Percentiles rank a stretch among this genome's conserved stretches.
Conservation (phyloP, 352 stramenopile genomes). For the Globisporangium cederbergense region DNA sequence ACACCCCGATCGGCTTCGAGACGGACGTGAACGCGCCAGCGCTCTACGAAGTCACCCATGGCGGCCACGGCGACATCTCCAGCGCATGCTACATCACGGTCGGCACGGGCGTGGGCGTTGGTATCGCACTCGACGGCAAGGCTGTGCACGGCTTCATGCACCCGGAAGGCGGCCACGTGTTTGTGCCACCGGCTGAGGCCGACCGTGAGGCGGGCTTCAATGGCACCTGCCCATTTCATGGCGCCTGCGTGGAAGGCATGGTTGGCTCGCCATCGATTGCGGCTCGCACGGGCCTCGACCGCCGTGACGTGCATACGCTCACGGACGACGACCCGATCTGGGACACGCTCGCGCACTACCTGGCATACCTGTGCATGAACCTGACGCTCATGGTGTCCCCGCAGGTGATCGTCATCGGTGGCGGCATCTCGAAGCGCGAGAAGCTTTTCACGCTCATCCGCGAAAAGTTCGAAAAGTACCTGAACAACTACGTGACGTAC, state of each 20-base stretch:
- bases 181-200: conserved; percentile 59
- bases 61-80: conserved; percentile 69
- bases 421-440: conserved; percentile 91
- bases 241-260: conserved; percentile 92
- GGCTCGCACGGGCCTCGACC: conserved; percentile 77
- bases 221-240: conserved; percentile 88
- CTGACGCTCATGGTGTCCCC: conserved; percentile 91
- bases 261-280: conserved; percentile 88
- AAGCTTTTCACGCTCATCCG: conserved; percentile 83
- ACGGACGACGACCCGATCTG: conserved; percentile 89
- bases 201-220: conserved; percentile 79
- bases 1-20: conserved; percentile 89
- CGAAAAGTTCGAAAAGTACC: conserved; percentile 68
- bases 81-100: conserved; percentile 95
- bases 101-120: conserved; percentile 95
- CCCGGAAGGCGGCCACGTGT: conserved; percentile 89
- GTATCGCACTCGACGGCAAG: conserved; percentile 89
- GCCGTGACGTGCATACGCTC: conserved; percentile 66
- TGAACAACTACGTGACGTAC: conserved; percentile 83
- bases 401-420: conserved; percentile 95
- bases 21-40: conserved; percentile 98
- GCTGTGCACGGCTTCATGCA: conserved; percentile 95
- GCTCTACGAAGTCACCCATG: conserved; percentile 90
- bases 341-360: conserved; percentile 93
- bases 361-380: conserved; percentile 94